Percentiles rank a stretch among this genome's conserved stretches.
Conservation (phyloP, 352 stramenopile species). For the Pythium plurisporium region DNA sequence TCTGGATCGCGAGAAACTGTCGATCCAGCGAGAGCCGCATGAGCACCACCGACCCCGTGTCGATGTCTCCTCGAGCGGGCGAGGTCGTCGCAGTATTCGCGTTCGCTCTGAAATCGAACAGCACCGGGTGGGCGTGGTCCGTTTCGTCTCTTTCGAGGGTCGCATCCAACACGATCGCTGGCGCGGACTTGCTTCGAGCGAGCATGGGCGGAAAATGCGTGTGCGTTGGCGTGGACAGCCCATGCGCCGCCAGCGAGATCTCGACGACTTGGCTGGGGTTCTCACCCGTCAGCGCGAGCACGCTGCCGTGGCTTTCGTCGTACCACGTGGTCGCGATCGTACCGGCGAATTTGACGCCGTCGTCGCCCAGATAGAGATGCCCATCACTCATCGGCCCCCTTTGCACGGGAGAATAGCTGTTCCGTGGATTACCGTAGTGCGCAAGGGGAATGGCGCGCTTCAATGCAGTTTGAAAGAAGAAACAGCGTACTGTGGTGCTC, state of each 20-base stretch:
- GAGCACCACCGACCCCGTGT: conserved; percentile 28
- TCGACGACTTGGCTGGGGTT: conserved; percentile 31
- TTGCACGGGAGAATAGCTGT: too few species aligned
- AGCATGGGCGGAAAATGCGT: neutral
- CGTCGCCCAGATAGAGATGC: conserved; percentile 56
- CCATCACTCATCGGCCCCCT: conserved; percentile 48
- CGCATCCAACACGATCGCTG: neutral
- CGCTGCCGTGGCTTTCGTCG: conserved; percentile 46
- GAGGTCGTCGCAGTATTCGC: neutral
- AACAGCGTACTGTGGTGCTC: conserved; percentile 3
- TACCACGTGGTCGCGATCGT: conserved; percentile 40
- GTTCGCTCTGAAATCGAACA: conserved; percentile 42
- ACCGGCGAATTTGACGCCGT: conserved; percentile 37
- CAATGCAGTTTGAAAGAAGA: conserved; percentile 18
- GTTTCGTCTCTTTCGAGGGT: conserved; percentile 9
- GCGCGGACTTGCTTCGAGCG: conserved; percentile 14
- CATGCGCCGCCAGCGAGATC: conserved; percentile 25
- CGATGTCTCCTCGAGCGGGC: neutral
- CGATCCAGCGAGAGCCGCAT: conserved; percentile 57
- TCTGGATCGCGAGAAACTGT: conserved; percentile 71
- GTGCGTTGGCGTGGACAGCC: neutral
- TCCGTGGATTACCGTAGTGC: too few species aligned
- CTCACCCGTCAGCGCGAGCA: conserved; percentile 39
- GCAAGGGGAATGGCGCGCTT: conserved; percentile 18
- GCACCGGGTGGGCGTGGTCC: conserved; percentile 13